Conservation (phyloP, 306 rosid species). For the Biancaea sappan region DNA sequence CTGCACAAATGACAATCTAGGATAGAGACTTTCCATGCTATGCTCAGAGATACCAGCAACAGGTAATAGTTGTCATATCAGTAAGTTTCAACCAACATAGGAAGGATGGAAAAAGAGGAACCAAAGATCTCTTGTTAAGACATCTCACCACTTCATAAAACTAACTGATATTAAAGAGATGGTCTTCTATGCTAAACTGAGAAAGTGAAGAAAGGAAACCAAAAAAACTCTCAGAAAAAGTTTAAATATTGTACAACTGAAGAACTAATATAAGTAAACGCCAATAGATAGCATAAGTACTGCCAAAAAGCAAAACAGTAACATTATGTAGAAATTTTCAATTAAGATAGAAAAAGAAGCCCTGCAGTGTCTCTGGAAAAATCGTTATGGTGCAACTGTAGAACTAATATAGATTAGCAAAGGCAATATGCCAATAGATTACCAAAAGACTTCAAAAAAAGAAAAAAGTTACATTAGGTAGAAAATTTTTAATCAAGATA, state of each 20-base stretch:
- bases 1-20: conserved; percentile 27
- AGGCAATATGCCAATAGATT: too few species aligned
- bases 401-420: too few species aligned
- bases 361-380: neutral
- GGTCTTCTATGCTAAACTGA: neutral
- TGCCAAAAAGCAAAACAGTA: neutral
- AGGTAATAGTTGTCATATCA: conserved; percentile 14
- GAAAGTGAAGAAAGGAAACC: neutral
- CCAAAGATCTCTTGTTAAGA: conserved; percentile 18
- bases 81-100: conserved; percentile 12
- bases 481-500: too few species aligned
- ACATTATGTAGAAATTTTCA: conserved; percentile 11
- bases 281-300: conserved; percentile 26
- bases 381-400: neutral
- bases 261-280: conserved; percentile 17
- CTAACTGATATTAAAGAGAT: conserved; percentile 10
- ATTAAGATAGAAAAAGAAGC: conserved; percentile 25
- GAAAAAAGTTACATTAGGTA: too few species aligned
- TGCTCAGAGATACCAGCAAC: conserved; percentile 25
- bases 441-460: too few species aligned
- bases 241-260: neutral
- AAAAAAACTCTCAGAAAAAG: conserved; percentile 3
- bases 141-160: conserved; percentile 31
- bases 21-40: conserved; percentile 21
- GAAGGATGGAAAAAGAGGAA: conserved; percentile 10